These are phyloP conservation scores for Stylonectria norvegica DNA, from an alignment of 2,329 filamentous ascomycete genomes.

Conservation along the genomic window DNA sequence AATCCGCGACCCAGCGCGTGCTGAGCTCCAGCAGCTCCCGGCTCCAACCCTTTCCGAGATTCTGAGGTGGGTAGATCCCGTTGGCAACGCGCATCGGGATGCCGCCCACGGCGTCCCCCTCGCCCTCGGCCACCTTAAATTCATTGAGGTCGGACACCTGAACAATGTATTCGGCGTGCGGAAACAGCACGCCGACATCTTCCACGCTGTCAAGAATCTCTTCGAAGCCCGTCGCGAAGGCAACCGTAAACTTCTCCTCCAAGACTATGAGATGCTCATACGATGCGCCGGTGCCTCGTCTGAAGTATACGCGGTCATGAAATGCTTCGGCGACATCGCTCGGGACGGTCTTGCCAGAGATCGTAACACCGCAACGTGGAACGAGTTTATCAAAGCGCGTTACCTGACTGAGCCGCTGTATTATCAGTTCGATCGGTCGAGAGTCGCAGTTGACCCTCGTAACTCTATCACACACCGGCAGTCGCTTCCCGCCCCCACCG, in stretches of 20 bases:
- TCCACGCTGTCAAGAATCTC: slow-evolving; percentile 35
- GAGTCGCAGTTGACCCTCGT: slow-evolving; percentile 39
- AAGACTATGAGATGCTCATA: slow-evolving; percentile 45
- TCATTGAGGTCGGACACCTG: slow-evolving; percentile 34
- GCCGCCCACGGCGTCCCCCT: slow-evolving; percentile 40
- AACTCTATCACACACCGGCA: slow-evolving; percentile 31
- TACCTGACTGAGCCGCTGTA: slow-evolving; percentile 47
- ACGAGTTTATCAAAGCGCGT: slow-evolving; percentile 47
- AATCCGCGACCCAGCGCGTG: slow-evolving; percentile 22
- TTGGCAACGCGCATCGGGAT: slow-evolving; percentile 48
- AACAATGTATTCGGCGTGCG: slow-evolving; percentile 46
- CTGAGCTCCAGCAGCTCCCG: slow-evolving; percentile 42
- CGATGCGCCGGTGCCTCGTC: slow-evolving; percentile 46
- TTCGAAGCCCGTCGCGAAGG: slow-evolving; percentile 30
- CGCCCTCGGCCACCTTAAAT: slow-evolving; percentile 37
- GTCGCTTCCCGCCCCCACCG: slow-evolving; percentile 8
- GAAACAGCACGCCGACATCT: slow-evolving; percentile 36
- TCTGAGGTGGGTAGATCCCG: slow-evolving; percentile 59
- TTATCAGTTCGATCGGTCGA: slow-evolving; percentile 42
- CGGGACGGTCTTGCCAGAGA: slow-evolving; percentile 23
- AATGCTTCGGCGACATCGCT: slow-evolving; percentile 33
- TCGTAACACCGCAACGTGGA: slow-evolving; percentile 35
- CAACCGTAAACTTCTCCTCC: slow-evolving; percentile 28
- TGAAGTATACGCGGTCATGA: slow-evolving; percentile 33
- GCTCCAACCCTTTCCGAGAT: slow-evolving; percentile 60